Conservation (phyloP, 352 stramenopile genomes). For the Pythium diclinum region DNA sequence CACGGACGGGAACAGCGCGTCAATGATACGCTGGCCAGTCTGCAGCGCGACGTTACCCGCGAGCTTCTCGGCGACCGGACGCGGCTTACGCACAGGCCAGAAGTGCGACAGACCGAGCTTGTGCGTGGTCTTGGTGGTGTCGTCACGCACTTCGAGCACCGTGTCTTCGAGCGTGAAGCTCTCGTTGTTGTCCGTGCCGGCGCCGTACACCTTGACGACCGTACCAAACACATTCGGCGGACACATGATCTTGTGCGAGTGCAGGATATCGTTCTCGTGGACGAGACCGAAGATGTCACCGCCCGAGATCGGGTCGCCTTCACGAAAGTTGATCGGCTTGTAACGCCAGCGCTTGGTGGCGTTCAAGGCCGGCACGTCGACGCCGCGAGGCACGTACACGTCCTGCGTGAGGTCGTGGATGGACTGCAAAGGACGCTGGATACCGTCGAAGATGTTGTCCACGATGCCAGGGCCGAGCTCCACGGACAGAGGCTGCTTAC, state of each 20-base stretch:
- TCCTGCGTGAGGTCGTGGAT: conserved; percentile 94
- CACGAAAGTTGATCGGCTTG: conserved; percentile 91
- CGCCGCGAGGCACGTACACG: conserved; percentile 97
- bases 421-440: conserved; percentile 97
- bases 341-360: conserved; percentile 95
- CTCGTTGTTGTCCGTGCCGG: conserved; percentile 95
- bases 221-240: conserved; percentile 98
- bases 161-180: conserved; percentile 96
- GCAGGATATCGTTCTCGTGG: conserved; percentile 99
- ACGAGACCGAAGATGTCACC: conserved; percentile 98
- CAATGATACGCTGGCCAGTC: conserved; percentile 98
- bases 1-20: conserved; percentile 98
- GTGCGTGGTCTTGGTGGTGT: conserved; percentile 94
- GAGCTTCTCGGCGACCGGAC: conserved; percentile 98
- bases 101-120: conserved; percentile 97
- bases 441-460: conserved; percentile 99
- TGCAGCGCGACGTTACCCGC: conserved; percentile 96
- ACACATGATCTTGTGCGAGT: conserved; percentile 99
- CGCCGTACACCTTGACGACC: conserved; percentile 98
- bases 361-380: conserved; percentile 95
- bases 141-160: conserved; percentile 98
- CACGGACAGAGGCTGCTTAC: conserved; percentile 97
- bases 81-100: conserved; percentile 96
- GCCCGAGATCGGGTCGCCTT: conserved; percentile 94
- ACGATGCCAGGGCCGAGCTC: conserved; percentile 99